Conservation (phyloP, 73 alveolate species). For the Uronychia binucleata region DNA sequence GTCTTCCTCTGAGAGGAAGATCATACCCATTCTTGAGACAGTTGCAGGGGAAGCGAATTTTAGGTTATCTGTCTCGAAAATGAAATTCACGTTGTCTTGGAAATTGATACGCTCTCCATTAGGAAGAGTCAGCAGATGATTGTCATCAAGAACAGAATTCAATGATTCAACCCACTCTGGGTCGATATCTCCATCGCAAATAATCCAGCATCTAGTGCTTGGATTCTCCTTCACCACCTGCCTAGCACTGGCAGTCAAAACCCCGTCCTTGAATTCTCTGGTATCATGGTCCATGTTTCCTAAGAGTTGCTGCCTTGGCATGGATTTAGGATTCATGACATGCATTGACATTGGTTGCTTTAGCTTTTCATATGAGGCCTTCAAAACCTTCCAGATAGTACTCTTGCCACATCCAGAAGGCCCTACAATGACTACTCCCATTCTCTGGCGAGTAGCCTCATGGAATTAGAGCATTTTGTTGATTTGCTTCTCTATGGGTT, state of each 20-base stretch:
- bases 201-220: slow-evolving; percentile 98
- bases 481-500: slow-evolving; percentile 93
- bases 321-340: slow-evolving; percentile 99
- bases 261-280: slow-evolving; percentile 99
- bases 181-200: slow-evolving; percentile 99
- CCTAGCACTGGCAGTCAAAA: slow-evolving; percentile 98
- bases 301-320: slow-evolving; percentile 98
- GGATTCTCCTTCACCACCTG: slow-evolving; percentile 98
- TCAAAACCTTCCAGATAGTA: slow-evolving; percentile 98
- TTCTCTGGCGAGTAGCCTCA: slow-evolving; percentile 99
- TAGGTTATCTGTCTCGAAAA: slow-evolving; percentile 98
- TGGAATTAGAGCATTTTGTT: slow-evolving; percentile 98
- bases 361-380: slow-evolving; percentile 97
- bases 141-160: slow-evolving; percentile 99
- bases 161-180: slow-evolving; percentile 99
- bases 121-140: slow-evolving; percentile 98
- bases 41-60: slow-evolving; percentile 99
- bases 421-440: slow-evolving; percentile 99
- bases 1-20: slow-evolving; percentile 99
- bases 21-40: slow-evolving; percentile 99
- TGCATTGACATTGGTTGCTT: slow-evolving; percentile 88
- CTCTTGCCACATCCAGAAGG: slow-evolving; percentile 99
- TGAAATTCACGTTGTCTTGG: slow-evolving; percentile 97
- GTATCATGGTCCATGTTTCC: slow-evolving; percentile 99
- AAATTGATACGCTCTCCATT: slow-evolving; percentile 99